Base-by-base conservation (phyloP, 768 basidiomycete species). In the Boletus huronensis region DNA sequence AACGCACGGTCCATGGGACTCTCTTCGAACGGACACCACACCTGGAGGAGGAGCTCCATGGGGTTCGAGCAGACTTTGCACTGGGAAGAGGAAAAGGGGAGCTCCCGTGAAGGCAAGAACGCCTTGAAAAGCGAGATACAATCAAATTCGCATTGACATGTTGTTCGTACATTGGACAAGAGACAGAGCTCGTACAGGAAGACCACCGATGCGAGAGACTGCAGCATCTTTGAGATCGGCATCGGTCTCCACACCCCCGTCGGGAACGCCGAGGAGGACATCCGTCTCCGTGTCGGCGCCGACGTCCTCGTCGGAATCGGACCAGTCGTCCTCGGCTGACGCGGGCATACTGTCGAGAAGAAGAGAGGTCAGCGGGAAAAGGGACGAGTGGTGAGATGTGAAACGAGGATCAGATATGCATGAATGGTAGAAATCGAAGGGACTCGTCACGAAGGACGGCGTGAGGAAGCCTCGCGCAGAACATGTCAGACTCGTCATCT, bases 1-100 rank as follows among this genome's bases (percentile, higher is more conserved):
- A 94, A 72, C 3, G 85, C 88, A 49, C 93, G 81, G 64, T 96
- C 93, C 79, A 87, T 84, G 6, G 87, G 81, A 61, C 90, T 94
- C 35, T 85, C 77, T 64, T 93, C 88, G 61, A 94, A 83, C 0
- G 93, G 93, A 69, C 90, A 93, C 89, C 90, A 94, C 63, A 96
- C 79, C 65, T 95, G 92, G 11, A 90, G 78, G 35, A 94, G 79
- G 21, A 96, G 79, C 59, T 90, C 85, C 90, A 88, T 93, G 0
- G 87, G 82, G 19, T 75, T 70, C 10, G 77, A 75, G 73, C 93
- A 96, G 48, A 78, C 72, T 67, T 80, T 82, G 80, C 93, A 95
- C 48, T 77, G 73, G 6, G 85, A 86, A 25, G 83, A 84, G 52
- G 82, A 73, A 59, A 84, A 70, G 23, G 82, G 65, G 14, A 86